Percentiles rank a stretch among this genome's conserved stretches.
Evolutionary conservation across 2,329 filamentous ascomycete species (phyloP).

Genomic region (Botrytis paeoniae): DNA sequence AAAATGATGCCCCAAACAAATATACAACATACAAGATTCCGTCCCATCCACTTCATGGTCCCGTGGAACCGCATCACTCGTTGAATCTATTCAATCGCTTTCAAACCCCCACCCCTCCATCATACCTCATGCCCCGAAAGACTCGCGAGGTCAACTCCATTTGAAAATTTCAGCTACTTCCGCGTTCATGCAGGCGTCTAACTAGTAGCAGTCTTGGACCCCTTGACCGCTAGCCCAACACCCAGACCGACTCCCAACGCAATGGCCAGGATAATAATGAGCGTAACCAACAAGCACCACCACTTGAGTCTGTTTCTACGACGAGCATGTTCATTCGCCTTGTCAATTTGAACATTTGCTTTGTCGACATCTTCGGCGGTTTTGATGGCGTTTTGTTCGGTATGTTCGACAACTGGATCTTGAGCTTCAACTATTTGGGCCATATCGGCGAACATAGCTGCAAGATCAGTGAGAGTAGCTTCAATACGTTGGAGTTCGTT

Average conservation of each 20-base stretch:
- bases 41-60: neutral
- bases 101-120: conserved; percentile 6
- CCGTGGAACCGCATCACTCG: neutral
- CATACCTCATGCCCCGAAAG: neutral
- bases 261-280: conserved; percentile 58
- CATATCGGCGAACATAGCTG: conserved; percentile 69
- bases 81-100: conserved; percentile 7
- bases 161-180: neutral
- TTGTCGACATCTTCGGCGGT: conserved; percentile 65
- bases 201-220: conserved; percentile 23
- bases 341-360: conserved; percentile 66
- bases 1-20: conserved; percentile 8
- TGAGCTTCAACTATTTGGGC: conserved; percentile 72
- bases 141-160: neutral
- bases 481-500: conserved; percentile 81
- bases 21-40: conserved; percentile 18
- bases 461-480: conserved; percentile 67
- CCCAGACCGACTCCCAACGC: conserved; percentile 50
- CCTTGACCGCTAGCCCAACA: conserved; percentile 30
- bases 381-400: conserved; percentile 63
- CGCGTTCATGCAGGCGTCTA: neutral
- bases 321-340: conserved; percentile 64
- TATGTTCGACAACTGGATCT: conserved; percentile 58
- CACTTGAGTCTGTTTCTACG: conserved; percentile 75
- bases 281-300: conserved; percentile 66